Evolutionary conservation across 2,329 filamentous ascomycete species (phyloP).

Genomic region (Reticulascus tulasneorum): DNA sequence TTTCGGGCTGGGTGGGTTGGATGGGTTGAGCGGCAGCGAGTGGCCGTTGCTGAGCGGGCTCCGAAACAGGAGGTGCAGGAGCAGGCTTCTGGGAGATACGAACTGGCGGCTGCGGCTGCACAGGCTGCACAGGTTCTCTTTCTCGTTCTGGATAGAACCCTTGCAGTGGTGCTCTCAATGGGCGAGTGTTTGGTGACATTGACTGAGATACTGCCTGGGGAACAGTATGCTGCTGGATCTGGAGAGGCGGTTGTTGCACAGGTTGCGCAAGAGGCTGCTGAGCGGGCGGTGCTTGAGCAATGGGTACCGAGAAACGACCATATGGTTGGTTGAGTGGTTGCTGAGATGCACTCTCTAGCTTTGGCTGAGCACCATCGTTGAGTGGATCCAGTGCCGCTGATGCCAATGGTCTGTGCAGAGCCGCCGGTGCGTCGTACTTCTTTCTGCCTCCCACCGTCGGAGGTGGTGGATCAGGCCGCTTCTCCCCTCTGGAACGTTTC

Average conservation of each 20-base stretch:
- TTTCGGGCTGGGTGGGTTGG: constrained; percentile 26
- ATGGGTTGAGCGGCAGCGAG: constrained; percentile 30
- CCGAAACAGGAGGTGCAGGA: constrained; percentile 24
- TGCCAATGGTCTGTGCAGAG: constrained; percentile 36
- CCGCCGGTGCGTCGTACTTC: constrained; percentile 42
- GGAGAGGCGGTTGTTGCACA: constrained; percentile 12
- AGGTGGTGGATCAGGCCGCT: constrained; percentile 55
- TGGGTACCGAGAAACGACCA: constrained; percentile 41
- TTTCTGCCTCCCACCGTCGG: constrained; percentile 48
- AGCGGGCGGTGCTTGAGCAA: constrained; percentile 35
- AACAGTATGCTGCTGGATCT: constrained; percentile 29
- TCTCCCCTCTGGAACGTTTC: constrained; percentile 53
- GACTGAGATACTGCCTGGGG: constrained; percentile 35
- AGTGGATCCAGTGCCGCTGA: constrained; percentile 38
- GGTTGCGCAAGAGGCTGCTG: constrained; percentile 16
- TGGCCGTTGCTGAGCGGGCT: constrained; percentile 30
- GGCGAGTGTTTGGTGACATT: constrained; percentile 43
- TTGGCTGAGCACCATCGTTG: constrained; percentile 40
- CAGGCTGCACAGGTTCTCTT: constrained; percentile 22
- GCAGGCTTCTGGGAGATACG: constrained; percentile 37
- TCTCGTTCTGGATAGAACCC: constrained; percentile 44
- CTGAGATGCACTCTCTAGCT: constrained; percentile 36
- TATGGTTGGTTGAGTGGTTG: constrained; percentile 33
- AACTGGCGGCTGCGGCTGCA: constrained; percentile 31
- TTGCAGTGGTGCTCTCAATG: constrained; percentile 37